Evolutionary conservation across 768 basidiomycete genomes (phyloP).

Genomic region (Naganishia friedmannii): DNA sequence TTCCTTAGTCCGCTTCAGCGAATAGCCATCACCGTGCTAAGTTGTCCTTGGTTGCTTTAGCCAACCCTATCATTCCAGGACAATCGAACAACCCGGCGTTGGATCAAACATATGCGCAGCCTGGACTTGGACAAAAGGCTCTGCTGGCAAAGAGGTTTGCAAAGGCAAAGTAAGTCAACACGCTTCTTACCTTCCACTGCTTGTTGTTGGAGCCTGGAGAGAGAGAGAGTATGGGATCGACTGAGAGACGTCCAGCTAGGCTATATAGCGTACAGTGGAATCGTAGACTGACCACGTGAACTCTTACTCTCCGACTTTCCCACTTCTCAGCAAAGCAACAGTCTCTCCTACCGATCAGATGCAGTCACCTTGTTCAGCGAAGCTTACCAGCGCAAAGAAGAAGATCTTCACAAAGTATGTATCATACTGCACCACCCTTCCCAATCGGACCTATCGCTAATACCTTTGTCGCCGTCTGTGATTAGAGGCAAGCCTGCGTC

Average conservation of each 20-base stretch:
- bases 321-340: conserved; percentile 67
- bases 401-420: conserved; percentile 86
- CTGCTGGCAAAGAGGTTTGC: conserved; percentile 90
- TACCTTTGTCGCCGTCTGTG: background rate
- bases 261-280: background rate
- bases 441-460: background rate
- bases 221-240: background rate
- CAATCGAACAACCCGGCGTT: conserved; percentile 38
- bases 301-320: background rate
- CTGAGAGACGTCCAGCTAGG: background rate
- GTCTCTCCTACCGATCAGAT: conserved; percentile 93
- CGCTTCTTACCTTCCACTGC: background rate
- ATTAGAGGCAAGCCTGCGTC: conserved; percentile 30
- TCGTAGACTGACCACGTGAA: background rate
- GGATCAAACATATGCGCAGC: conserved; percentile 29
- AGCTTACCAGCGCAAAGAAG: conserved; percentile 84
- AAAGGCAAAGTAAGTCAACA: conserved; percentile 68
- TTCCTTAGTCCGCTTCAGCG: background rate
- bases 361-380: conserved; percentile 89
- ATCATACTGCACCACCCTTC: background rate
- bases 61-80: conserved; percentile 47
- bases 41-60: conserved; percentile 20
- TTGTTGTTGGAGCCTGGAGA: background rate
- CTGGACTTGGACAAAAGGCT: conserved; percentile 74
- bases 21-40: background rate